Conservation (phyloP, 345 rosid genomes). For the Salix udensis region DNA sequence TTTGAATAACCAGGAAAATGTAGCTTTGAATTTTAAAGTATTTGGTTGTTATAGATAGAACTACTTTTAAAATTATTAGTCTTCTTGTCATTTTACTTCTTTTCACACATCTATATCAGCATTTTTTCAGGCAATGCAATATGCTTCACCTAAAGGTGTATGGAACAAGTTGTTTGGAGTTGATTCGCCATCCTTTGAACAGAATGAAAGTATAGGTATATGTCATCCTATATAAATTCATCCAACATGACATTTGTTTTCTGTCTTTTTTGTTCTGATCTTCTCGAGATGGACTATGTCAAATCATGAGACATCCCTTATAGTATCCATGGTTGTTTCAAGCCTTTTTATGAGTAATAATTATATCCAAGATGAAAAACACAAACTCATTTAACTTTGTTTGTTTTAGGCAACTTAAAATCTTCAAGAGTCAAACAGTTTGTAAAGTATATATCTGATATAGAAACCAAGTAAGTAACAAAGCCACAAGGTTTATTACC, state of each 20-base stretch:
- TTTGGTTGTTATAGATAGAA: neutral
- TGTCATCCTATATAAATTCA: neutral
- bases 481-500: conserved; percentile 1
- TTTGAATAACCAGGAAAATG: neutral
- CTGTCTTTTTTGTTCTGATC: neutral
- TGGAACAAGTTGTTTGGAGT: conserved; percentile 77
- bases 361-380: neutral
- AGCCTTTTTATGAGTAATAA: conserved; percentile 1
- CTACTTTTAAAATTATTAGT: neutral
- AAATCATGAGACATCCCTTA: neutral
- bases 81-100: too few species aligned
- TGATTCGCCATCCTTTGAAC: conserved; percentile 45
- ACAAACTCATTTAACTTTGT: conserved; percentile 9
- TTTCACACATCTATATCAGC: neutral
- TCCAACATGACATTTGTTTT: neutral
- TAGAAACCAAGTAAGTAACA: conserved; percentile 61
- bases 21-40: neutral
- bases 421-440: conserved; percentile 60
- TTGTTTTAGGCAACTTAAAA: conserved; percentile 43
- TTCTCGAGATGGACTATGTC: neutral
- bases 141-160: conserved; percentile 82
- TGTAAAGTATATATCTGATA: conserved; percentile 64
- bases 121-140: conserved; percentile 75
- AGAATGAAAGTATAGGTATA: conserved; percentile 40
- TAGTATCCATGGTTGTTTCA: neutral